These are phyloP conservation scores for Erysimum pusillum DNA, from an alignment of 441 rosid genomes.

Conservation along the genomic window DNA sequence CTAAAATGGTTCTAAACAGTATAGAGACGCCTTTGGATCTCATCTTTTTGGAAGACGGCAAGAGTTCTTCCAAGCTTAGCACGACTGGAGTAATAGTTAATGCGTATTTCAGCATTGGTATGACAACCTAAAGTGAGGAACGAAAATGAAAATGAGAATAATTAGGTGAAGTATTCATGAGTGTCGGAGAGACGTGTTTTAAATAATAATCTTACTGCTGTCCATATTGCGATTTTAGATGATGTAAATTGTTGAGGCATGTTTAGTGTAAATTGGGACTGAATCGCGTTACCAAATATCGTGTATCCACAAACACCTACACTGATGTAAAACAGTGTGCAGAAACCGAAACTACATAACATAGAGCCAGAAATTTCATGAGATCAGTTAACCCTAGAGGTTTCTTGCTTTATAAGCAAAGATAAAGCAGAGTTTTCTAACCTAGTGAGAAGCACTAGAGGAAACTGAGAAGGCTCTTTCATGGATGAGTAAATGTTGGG, in stretches of 20 bases:
- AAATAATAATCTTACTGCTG: background rate
- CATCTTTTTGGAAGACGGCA: slow-evolving; percentile 52
- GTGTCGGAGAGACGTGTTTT: background rate
- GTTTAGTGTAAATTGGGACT: background rate
- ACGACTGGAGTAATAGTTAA: slow-evolving; percentile 77
- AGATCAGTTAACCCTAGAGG: background rate
- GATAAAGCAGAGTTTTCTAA: too few relatives aligned
- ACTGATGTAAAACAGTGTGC: background rate
- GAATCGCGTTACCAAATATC: background rate
- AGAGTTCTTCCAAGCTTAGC: slow-evolving; percentile 74
- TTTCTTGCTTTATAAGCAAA: background rate
- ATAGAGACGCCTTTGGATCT: slow-evolving; percentile 57
- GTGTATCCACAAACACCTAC: background rate
- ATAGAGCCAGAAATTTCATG: background rate
- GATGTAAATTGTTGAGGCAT: background rate
- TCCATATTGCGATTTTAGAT: background rate
- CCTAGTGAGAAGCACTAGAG: background rate
- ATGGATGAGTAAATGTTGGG: background rate
- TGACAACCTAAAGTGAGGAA: slow-evolving; percentile 56
- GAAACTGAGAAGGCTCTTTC: background rate
- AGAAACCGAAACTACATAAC: background rate
- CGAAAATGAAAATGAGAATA: too few relatives aligned
- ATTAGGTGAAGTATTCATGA: background rate
- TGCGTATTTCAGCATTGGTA: slow-evolving; percentile 81
- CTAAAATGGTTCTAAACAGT: slow-evolving; percentile 67